Conservation (phyloP, 768 basidiomycete species). For the Trametes cinnabarina region DNA sequence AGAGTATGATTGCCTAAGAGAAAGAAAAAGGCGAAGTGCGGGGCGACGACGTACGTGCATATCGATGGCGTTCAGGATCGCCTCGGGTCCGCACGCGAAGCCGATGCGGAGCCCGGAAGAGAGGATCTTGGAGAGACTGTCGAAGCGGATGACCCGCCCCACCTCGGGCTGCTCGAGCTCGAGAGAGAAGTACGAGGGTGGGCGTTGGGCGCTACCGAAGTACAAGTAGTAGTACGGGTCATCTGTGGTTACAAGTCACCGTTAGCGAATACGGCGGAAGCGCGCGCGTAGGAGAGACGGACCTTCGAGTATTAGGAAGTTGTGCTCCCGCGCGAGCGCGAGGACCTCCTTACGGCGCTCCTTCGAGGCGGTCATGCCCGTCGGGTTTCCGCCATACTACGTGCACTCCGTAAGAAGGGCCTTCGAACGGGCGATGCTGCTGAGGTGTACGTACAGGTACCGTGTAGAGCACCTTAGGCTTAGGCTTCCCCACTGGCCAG, state of each 20-base stretch:
- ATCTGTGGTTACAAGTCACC: conserved; percentile 40
- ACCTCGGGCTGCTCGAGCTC: conserved; percentile 61
- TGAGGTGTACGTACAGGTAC: conserved; percentile 52
- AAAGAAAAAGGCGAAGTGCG: not conserved
- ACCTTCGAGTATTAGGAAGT: conserved; percentile 89
- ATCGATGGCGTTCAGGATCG: conserved; percentile 70
- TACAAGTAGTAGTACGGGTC: conserved; percentile 83
- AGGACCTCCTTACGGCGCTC: conserved; percentile 74
- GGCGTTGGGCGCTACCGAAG: conserved; percentile 61
- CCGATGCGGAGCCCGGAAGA: conserved; percentile 80
- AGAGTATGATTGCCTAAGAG: too few species aligned
- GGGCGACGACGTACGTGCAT: conserved; percentile 49
- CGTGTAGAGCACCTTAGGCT: conserved; percentile 81
- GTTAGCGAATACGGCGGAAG: not conserved
- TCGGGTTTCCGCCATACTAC: conserved; percentile 87
- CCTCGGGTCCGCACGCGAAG: conserved; percentile 72
- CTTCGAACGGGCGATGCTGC: not conserved
- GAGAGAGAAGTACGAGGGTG: conserved; percentile 80
- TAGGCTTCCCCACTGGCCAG: conserved; percentile 75
- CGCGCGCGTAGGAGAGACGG: conserved; percentile 2
- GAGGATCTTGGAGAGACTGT: conserved; percentile 86
- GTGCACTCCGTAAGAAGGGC: not conserved
- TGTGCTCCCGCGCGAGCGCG: conserved; percentile 67
- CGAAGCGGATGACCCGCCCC: conserved; percentile 85
- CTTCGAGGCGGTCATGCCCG: conserved; percentile 73